Evolutionary conservation across 352 stramenopile species (phyloP).

Genomic region (Globisporangium irregulare): DNA sequence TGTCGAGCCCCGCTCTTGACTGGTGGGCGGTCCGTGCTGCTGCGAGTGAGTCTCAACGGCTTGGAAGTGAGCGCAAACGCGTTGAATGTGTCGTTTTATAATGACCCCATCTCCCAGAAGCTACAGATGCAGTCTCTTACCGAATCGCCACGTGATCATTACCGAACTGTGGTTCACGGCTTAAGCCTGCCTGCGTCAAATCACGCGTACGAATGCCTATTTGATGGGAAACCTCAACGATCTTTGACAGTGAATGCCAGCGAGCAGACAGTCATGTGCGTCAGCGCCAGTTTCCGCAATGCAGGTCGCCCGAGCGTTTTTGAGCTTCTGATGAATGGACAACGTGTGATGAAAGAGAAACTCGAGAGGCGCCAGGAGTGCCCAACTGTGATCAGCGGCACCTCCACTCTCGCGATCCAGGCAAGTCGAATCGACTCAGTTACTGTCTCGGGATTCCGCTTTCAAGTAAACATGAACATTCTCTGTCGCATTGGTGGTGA

Average conservation of each 20-base stretch:
- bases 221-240: conserved; percentile 18
- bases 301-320: conserved; percentile 10
- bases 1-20: conserved; percentile 28
- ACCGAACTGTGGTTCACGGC: conserved; percentile 13
- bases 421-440: conserved; percentile 20
- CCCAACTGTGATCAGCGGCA: conserved; percentile 17
- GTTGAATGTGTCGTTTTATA: conserved; percentile 24
- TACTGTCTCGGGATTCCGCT: conserved; percentile 25
- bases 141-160: conserved; percentile 11
- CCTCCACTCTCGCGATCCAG: conserved; percentile 16
- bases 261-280: conserved; percentile 1
- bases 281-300: not conserved
- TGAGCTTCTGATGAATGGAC: conserved; percentile 17
- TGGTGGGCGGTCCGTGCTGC: not conserved
- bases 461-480: conserved; percentile 27
- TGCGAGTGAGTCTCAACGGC: conserved; percentile 40
- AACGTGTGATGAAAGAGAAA: conserved; percentile 17
- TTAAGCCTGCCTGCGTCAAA: not conserved
- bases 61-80: conserved; percentile 31
- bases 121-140: conserved; percentile 16
- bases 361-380: conserved; percentile 19
- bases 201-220: conserved; percentile 28
- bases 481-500: conserved; percentile 20
- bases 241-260: not conserved
- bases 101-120: not conserved